Conservation (phyloP, 2,329 filamentous ascomycete species). For the Trichoderma simmonsii region DNA sequence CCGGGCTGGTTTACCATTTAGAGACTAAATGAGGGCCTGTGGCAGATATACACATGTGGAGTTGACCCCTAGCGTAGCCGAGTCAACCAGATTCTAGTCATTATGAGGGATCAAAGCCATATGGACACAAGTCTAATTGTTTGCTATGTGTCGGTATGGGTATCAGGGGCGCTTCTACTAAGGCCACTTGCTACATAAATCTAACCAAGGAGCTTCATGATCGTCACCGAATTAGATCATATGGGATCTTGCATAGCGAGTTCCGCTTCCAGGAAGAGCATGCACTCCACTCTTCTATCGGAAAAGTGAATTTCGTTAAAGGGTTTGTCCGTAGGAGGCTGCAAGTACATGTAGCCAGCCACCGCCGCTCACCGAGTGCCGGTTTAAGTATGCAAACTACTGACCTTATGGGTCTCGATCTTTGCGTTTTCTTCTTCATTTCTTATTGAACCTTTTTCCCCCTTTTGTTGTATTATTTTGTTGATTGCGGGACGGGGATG, state of each 20-base stretch:
- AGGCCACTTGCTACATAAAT: not conserved
- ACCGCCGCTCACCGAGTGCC: not conserved
- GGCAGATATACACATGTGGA: constrained; percentile 4
- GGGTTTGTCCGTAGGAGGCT: not conserved
- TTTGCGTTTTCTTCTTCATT: not conserved
- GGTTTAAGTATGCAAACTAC: not conserved
- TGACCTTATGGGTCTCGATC: not conserved
- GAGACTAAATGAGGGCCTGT: not conserved
- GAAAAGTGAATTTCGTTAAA: not conserved
- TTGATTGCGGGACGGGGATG: not conserved
- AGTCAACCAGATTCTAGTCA: not conserved
- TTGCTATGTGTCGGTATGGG: not conserved
- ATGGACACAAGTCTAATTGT: not conserved
- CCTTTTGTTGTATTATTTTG: not conserved
- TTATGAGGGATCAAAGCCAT: not conserved
- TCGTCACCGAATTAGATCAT: not conserved
- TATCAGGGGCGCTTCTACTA: not conserved
- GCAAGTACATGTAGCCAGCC: not conserved
- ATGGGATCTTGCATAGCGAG: not conserved
- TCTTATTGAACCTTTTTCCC: not conserved
- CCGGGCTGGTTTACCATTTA: not conserved
- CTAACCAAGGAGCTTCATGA: not conserved
- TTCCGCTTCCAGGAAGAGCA: not conserved
- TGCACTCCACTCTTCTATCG: not conserved
- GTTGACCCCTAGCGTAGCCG: not conserved